Evolutionary conservation across 345 rosid species (phyloP).

Genomic region (Hypericum perforatum): DNA sequence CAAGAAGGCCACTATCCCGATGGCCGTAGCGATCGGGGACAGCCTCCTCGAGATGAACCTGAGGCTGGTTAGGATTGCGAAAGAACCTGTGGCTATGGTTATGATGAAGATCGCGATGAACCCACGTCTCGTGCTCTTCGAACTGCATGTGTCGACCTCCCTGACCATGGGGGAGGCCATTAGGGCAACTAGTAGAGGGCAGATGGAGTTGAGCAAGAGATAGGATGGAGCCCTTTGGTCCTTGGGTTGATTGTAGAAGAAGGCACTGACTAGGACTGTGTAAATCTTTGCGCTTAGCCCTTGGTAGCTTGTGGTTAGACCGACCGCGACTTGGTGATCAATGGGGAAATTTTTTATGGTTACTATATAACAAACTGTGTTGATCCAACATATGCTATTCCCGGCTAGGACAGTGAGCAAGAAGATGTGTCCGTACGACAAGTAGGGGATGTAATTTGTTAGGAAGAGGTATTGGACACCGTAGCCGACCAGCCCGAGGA

Average conservation of each 20-base stretch:
- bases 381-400: slow-evolving; percentile 28
- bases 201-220: slow-evolving; percentile 51
- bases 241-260: slow-evolving; percentile 20
- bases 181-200: slow-evolving; percentile 35
- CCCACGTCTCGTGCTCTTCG: slow-evolving; percentile 16
- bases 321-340: slow-evolving; percentile 33
- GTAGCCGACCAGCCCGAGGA: slow-evolving; percentile 58
- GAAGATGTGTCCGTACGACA: slow-evolving; percentile 48
- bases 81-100: slow-evolving; percentile 58
- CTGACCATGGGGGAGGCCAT: slow-evolving; percentile 38
- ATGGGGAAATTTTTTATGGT: slow-evolving; percentile 14
- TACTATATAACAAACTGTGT: slow-evolving; percentile 10
- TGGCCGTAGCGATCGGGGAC: slow-evolving; percentile 22
- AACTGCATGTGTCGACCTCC: slow-evolving; percentile 2
- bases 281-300: slow-evolving; percentile 76
- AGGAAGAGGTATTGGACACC: slow-evolving; percentile 72
- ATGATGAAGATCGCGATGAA: slow-evolving; percentile 35
- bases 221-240: slow-evolving; percentile 34
- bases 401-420: slow-evolving; percentile 64
- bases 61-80: slow-evolving; percentile 50
- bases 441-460: slow-evolving; percentile 26
- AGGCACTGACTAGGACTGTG: slow-evolving; percentile 43
- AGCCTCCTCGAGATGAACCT: slow-evolving; percentile 15
- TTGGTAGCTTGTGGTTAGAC: slow-evolving; percentile 63
- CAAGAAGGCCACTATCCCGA: slow-evolving; percentile 40